A percentile compares a stretch with the other conserved stretches of the same genome.
These are phyloP conservation scores for Cyberlindnera lachancei DNA, from an alignment of 805 yeast species.

Conservation along the genomic window DNA sequence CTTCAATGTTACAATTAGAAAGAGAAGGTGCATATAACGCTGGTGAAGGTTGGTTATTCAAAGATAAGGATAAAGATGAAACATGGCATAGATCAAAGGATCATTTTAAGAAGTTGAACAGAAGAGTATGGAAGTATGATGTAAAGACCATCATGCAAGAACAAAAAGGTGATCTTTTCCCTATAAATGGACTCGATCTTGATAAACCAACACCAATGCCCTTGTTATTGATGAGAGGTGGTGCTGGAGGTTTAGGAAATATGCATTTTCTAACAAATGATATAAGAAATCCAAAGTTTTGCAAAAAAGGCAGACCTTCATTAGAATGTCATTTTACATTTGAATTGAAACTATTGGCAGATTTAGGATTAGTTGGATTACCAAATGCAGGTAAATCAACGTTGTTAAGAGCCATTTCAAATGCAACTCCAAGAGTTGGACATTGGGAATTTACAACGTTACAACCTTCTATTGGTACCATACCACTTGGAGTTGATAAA, in stretches of 20 bases:
- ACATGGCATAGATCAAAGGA: slow-evolving; percentile 59
- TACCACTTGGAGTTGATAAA: slow-evolving; percentile 53
- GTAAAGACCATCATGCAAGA: slow-evolving; percentile 50
- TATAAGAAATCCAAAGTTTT: slow-evolving; percentile 84
- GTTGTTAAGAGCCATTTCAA: slow-evolving; percentile 74
- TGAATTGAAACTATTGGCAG: slow-evolving; percentile 86
- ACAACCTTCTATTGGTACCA: slow-evolving; percentile 88
- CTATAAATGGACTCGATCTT: slow-evolving; percentile 75
- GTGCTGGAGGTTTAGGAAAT: slow-evolving; percentile 92
- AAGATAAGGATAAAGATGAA: slow-evolving; percentile 55
- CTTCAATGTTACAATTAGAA: slow-evolving; percentile 47
- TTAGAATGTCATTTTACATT: slow-evolving; percentile 61
- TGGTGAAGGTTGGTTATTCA: slow-evolving; percentile 88
- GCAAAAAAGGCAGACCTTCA: slow-evolving; percentile 71
- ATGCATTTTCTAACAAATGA: slow-evolving; percentile 85
- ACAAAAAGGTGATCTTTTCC: slow-evolving; percentile 57
- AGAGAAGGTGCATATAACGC: slow-evolving; percentile 54
- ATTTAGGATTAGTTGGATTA: slow-evolving; percentile 86
- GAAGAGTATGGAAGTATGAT: slow-evolving; percentile 62
- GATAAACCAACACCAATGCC: slow-evolving; percentile 57
- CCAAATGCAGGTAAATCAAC: slow-evolving; percentile 98
- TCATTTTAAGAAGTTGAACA: slow-evolving; percentile 58
- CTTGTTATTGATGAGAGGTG: slow-evolving; percentile 67
- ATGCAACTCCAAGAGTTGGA: slow-evolving; percentile 86
- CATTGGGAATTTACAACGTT: slow-evolving; percentile 97